Percentiles rank a stretch among this genome's conserved stretches.
phyloP scores from a whole-genome alignment of 2,329 filamentous ascomycete genomes.

The Fusarium cicatricum region DNA sequence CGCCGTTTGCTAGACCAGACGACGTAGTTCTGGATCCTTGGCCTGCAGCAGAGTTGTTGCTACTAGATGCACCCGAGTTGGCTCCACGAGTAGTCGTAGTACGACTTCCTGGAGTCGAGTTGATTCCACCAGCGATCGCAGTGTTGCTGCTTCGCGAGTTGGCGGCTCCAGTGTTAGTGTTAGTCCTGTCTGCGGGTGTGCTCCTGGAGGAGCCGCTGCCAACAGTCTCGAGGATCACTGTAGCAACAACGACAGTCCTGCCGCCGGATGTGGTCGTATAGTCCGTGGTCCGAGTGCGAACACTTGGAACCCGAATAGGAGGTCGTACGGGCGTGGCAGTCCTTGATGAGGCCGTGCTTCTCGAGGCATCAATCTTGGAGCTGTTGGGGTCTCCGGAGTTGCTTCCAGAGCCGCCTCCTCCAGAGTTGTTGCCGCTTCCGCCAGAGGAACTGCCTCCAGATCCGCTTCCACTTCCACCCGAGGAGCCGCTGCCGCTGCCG shows the following conservation, averaged over 20 bases:
- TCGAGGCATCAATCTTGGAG: no score
- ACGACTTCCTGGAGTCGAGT: no score
- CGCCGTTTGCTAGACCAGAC: no score
- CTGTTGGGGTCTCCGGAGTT: background rate
- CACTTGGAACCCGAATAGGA: background rate
- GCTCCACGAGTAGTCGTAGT: no score
- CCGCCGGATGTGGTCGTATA: slow-evolving; percentile 8
- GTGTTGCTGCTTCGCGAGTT: background rate
- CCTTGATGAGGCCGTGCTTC: no score
- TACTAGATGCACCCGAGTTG: no score
- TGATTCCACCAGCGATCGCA: background rate
- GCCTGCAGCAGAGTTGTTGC: no score
- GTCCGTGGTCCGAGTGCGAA: background rate
- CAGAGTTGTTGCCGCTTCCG: background rate
- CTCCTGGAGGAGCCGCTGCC: background rate
- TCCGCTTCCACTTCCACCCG: background rate
- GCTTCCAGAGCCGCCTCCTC: background rate
- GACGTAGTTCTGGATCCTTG: no score
- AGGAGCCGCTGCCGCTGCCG: no score
- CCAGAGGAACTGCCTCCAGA: background rate
- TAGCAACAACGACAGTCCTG: slow-evolving; percentile 1
- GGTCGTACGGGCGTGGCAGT: no score
- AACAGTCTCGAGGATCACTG: background rate
- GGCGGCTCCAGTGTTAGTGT: background rate
- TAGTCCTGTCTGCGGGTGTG: no score